These are phyloP conservation scores for Leccinum angustisporum DNA, from an alignment of 1,284 basidiomycete species.

Conservation along the genomic window DNA sequence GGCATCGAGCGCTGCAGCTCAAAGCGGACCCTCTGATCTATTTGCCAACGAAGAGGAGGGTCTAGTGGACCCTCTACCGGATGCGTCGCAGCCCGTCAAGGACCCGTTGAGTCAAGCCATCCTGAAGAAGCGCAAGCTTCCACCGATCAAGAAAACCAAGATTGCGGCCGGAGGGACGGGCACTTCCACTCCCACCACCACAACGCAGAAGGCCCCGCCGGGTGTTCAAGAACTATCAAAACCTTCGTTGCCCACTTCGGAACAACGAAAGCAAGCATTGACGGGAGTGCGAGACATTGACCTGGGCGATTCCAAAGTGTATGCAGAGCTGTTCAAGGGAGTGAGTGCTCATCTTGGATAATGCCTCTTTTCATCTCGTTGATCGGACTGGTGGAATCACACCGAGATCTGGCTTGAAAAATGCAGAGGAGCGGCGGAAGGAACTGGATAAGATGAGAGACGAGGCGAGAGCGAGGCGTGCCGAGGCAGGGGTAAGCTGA, in stretches of 20 bases:
- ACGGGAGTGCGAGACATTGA: conserved; percentile 58
- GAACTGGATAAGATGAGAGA: conserved; percentile 71
- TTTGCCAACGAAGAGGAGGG: conserved; percentile 29
- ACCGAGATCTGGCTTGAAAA: conserved; percentile 61
- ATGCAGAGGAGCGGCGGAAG: conserved; percentile 66
- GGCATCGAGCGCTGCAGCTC: conserved; percentile 30
- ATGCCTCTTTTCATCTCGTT: conserved; percentile 3
- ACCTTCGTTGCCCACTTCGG: conserved; percentile 22
- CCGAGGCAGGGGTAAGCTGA: conserved; percentile 51
- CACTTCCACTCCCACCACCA: conserved; percentile 30
- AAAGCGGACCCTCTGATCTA: conserved; percentile 30
- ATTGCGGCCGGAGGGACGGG: conserved; percentile 20
- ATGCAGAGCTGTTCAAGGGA: conserved; percentile 64
- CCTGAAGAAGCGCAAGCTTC: conserved; percentile 64
- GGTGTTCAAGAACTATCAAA: conserved; percentile 24
- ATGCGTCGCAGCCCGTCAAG: conserved; percentile 28
- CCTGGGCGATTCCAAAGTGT: conserved; percentile 58
- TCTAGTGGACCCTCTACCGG: conserved; percentile 29
- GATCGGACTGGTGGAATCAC: conserved; percentile 47
- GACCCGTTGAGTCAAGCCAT: conserved; percentile 25
- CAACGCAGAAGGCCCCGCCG: conserved; percentile 32
- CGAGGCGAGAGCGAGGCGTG: conserved; percentile 61
- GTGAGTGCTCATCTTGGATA: conserved; percentile 39
- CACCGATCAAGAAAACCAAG: conserved; percentile 75
- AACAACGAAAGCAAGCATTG: conserved; percentile 41